Conservation (phyloP, 495 filamentous ascomycete species). For the Neurospora cerealis region DNA sequence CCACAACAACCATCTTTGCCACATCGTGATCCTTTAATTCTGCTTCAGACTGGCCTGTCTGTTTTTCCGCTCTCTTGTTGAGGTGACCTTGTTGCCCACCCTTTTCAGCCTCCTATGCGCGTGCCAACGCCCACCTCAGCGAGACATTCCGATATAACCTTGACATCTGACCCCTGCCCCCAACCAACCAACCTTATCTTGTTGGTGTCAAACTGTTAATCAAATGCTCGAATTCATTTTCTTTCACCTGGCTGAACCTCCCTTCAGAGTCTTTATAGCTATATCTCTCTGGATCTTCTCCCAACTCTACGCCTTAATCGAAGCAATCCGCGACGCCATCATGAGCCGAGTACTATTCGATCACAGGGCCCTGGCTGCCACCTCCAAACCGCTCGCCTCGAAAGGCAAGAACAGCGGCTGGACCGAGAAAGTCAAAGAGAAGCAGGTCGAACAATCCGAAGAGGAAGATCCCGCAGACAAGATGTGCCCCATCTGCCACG, state of each 20-base stretch:
- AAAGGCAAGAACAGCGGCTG: conserved; percentile 2
- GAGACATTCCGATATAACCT: not conserved
- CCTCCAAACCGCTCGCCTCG: not conserved
- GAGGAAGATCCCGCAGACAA: conserved; percentile 15
- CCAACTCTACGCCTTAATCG: not conserved
- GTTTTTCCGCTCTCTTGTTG: not conserved
- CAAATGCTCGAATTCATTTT: not conserved
- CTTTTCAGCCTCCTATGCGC: not conserved
- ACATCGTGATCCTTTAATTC: not conserved
- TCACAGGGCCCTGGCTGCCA: not conserved
- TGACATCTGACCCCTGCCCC: not conserved
- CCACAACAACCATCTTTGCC: not conserved
- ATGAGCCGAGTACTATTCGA: not conserved
- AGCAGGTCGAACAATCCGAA: conserved; percentile 1
- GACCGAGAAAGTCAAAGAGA: conserved; percentile 4
- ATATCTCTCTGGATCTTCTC: not conserved
- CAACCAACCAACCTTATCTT: not conserved
- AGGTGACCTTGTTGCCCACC: not conserved
- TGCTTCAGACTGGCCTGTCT: not conserved
- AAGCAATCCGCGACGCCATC: not conserved
- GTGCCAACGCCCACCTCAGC: not conserved
- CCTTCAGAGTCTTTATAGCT: not conserved
- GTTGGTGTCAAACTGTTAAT: not conserved
- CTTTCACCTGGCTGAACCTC: not conserved
- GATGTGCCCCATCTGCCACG: conserved; percentile 35